These are phyloP conservation scores for Parachaetomium inaequale DNA, from an alignment of 495 filamentous ascomycete genomes.

Conservation along the genomic window DNA sequence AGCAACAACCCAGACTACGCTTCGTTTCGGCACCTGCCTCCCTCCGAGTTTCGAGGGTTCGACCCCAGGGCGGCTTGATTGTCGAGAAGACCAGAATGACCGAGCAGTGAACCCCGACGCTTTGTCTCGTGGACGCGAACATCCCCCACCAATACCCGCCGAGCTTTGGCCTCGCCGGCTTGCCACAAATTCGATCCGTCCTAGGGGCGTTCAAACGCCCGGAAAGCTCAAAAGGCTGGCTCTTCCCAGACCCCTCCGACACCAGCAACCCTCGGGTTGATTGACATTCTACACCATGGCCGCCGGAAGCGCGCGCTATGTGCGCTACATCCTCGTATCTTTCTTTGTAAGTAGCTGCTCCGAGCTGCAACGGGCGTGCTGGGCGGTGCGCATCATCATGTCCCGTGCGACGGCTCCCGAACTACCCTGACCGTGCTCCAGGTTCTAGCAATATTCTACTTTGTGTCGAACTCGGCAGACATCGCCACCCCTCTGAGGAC, in stretches of 20 bases:
- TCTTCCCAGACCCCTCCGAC: neutral
- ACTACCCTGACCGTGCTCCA: conserved; percentile 34
- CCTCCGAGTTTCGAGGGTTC: neutral
- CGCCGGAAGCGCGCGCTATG: conserved; percentile 61
- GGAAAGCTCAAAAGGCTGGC: conserved; percentile 4
- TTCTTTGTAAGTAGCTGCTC: conserved; percentile 63
- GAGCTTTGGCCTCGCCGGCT: conserved; percentile 10
- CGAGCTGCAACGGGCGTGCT: neutral
- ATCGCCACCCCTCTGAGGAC: conserved; percentile 16
- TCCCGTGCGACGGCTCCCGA: neutral
- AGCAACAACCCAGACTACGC: neutral
- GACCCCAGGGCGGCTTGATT: neutral
- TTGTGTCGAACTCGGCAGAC: conserved; percentile 68
- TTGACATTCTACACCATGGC: conserved; percentile 50
- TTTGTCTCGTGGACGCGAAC: conserved; percentile 8
- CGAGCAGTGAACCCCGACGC: conserved; percentile 9
- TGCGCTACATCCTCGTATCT: conserved; percentile 87
- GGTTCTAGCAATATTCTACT: conserved; percentile 72
- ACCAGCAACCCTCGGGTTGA: neutral
- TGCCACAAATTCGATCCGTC: neutral
- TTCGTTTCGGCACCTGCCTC: neutral
- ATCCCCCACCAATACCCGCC: conserved; percentile 14
- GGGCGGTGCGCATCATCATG: neutral
- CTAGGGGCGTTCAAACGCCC: neutral
- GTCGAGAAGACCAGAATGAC: conserved; percentile 5